These are phyloP conservation scores for Colletotrichum sp. DNA, from an alignment of 2,329 filamentous ascomycete genomes.

Conservation along the genomic window DNA sequence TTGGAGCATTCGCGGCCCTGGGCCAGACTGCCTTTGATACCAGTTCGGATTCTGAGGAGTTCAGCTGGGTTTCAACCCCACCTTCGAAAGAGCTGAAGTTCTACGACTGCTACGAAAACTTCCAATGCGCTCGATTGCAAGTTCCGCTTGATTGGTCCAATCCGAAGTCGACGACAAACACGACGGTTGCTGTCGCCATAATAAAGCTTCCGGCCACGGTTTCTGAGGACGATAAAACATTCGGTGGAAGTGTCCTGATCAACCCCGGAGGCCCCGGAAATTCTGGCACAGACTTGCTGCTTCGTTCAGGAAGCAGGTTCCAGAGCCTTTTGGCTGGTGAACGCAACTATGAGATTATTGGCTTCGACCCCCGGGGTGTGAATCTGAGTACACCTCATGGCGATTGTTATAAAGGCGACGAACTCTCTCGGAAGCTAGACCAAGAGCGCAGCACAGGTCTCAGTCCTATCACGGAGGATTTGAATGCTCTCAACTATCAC, in stretches of 20 bases:
- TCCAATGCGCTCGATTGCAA: constrained; percentile 44
- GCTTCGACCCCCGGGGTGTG: constrained; percentile 41
- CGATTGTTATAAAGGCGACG: constrained; percentile 33
- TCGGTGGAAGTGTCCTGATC: constrained; percentile 37
- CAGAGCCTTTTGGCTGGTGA: constrained; percentile 27
- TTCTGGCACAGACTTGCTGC: constrained; percentile 33
- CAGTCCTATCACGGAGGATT: background rate
- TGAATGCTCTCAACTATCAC: background rate
- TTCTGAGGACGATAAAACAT: constrained; percentile 30
- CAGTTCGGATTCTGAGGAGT: constrained; percentile 12
- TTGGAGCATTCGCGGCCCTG: background rate
- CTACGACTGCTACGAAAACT: constrained; percentile 40
- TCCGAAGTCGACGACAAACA: constrained; percentile 13
- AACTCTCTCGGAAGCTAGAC: constrained; percentile 26
- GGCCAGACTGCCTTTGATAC: background rate
- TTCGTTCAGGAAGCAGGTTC: constrained; percentile 18
- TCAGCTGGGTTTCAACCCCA: constrained; percentile 38
- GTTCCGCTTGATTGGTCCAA: constrained; percentile 47
- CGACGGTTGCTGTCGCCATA: constrained; percentile 36
- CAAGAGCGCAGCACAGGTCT: constrained; percentile 23
- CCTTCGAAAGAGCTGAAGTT: constrained; percentile 40
- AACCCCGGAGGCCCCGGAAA: constrained; percentile 43
- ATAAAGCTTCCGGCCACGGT: constrained; percentile 36
- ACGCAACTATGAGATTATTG: constrained; percentile 36
- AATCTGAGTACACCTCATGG: constrained; percentile 33